Base-by-base conservation (phyloP, 441 rosid species). In the Erodium trifolium region DNA sequence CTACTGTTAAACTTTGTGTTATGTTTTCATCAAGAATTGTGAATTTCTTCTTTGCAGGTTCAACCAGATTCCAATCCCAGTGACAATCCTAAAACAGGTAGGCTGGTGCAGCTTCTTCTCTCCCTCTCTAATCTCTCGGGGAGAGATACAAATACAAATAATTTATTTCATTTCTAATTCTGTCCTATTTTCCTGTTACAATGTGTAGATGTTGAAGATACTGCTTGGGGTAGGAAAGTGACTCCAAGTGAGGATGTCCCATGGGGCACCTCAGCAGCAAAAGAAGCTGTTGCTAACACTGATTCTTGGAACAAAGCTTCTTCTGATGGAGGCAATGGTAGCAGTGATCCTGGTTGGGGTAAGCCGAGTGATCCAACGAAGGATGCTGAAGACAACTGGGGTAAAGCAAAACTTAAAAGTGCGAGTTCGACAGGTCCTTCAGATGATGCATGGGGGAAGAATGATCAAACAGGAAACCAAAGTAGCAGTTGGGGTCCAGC, bases 301-400 rank as follows among this genome's bases (percentile, higher is more conserved):
- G 86, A 75, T 70, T 29, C 77, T 66, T 87, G 93, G 97, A 82
- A 73, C 71, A 85, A 85, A 71, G 73, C 37, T 34, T 34, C 84
- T 71, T 10, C 74, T 31, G 78, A 83, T 39, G 55, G 74, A 69
- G 80, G 70, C 63, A 70, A 84, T 71, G 68, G 79, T 39, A 55
- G 64, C 47, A 73, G 72, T 69, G 67, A 73, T 65, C 75, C 82
- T 64, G 84, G 57, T 37, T 84, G 82, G 83, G 89, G 88, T 71
- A 85, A 87, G 76, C 45, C 76, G 16, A 70, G 39, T 73, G 80
- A 68, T 74, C 68, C 69, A 8, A 71, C 64, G 37, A 34, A 34
- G 37, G 37, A 34, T 34, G 37, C 37, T 34, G 37, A 34, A 34
- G 78, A 59, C 55, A 77, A 27, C 73, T 85, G 88, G 85, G 83